phyloP scores from a whole-genome alignment of 2,329 filamentous ascomycete genomes.

The Trichoderma aggressivum region DNA sequence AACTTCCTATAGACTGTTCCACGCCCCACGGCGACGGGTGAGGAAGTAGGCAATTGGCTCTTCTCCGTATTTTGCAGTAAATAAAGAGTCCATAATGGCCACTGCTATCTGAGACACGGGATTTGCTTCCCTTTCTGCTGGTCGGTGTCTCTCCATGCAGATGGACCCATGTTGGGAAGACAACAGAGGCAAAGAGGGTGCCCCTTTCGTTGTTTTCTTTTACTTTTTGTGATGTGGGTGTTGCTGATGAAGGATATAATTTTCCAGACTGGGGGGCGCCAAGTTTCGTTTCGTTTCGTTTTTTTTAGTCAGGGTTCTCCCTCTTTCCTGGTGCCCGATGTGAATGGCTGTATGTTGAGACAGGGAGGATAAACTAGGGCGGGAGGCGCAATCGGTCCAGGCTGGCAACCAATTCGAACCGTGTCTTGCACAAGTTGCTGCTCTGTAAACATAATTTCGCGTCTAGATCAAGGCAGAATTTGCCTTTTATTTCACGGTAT shows the following conservation, averaged over 20 bases:
- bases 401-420: not conserved
- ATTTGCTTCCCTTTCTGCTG: not conserved
- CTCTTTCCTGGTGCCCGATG: not conserved
- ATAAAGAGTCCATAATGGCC: not conserved
- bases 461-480: not conserved
- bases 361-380: not conserved
- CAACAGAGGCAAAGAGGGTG: not conserved
- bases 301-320: not conserved
- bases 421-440: not conserved
- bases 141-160: not conserved
- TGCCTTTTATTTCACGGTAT: not conserved
- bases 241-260: not conserved
- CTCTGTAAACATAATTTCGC: not conserved
- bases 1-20: not conserved
- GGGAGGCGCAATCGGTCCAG: not conserved
- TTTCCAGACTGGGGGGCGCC: not conserved
- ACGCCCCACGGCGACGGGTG: not conserved
- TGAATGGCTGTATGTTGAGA: not conserved
- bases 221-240: not conserved
- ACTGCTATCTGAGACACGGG: not conserved
- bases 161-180: not conserved
- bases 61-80: not conserved
- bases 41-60: not conserved
- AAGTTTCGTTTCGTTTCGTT: not conserved
- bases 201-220: not conserved